phyloP scores from a whole-genome alignment of 2,329 filamentous ascomycete species.

The Colletotrichum cereale region DNA sequence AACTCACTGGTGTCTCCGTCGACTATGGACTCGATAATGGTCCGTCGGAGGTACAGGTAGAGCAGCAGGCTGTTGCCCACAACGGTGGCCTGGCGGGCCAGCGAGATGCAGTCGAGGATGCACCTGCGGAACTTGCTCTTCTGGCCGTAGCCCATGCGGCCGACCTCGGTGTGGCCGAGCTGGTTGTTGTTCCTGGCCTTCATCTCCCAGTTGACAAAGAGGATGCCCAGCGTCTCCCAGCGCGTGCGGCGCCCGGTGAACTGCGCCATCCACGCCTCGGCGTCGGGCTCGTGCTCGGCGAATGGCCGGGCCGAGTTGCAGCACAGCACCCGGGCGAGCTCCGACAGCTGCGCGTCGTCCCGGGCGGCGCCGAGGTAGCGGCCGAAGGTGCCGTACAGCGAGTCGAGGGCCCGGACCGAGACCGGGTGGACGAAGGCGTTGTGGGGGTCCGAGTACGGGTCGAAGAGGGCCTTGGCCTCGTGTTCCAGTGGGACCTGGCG shows the following conservation, averaged over 20 bases:
- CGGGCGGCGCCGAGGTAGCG: conserved; percentile 40
- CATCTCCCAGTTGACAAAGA: conserved; percentile 41
- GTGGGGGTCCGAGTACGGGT: conserved; percentile 37
- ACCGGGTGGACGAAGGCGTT: conserved; percentile 43
- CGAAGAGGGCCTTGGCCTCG: conserved; percentile 32
- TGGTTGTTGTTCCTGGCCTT: conserved; percentile 15
- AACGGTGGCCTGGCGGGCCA: conserved; percentile 44
- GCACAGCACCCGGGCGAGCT: conserved; percentile 43
- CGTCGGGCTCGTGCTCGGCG: conserved; percentile 30
- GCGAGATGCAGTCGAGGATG: conserved; percentile 49
- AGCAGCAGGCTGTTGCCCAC: conserved; percentile 54
- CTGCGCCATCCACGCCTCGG: conserved; percentile 32
- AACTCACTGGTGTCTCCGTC: conserved; percentile 56
- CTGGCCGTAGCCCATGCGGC: neutral
- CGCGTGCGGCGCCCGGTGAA: conserved; percentile 16
- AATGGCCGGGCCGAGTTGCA: conserved; percentile 42
- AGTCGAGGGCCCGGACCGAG: conserved; percentile 25
- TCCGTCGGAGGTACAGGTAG: conserved; percentile 51
- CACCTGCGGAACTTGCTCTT: conserved; percentile 1
- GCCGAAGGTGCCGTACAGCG: conserved; percentile 42
- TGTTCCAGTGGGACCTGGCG: conserved; percentile 48
- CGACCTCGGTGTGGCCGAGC: conserved; percentile 5
- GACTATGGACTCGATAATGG: conserved; percentile 53
- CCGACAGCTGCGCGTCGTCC: conserved; percentile 23
- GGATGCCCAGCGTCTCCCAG: conserved; percentile 38